Evolutionary conservation across 768 basidiomycete genomes (phyloP), one percentile per base, ranked within the genome.

Genomic region (Leccinum pellstonianum): DNA sequence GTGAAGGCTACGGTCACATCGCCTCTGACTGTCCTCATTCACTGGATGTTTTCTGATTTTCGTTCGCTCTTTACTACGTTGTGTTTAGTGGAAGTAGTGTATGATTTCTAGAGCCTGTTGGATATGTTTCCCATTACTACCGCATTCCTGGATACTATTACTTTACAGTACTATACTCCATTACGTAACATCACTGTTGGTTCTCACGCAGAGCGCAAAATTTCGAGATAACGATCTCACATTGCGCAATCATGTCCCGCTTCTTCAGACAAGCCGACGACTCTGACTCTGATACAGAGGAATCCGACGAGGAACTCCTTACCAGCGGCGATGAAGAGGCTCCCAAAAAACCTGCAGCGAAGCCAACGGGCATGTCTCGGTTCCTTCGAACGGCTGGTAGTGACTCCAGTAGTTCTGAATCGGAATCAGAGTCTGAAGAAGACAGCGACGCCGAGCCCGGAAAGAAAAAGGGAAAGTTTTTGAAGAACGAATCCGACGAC

Each of bases 201-300:
- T 69, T 68, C 68, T 46, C 66, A 68, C 60, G 66, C 35, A 46
- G 23, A 10, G 10, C 19, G 19, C 59, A 53, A 66, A 70, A 66
- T 58, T 71, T 69, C 17, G 52, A 53, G 70, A 70, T 72, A 72
- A 63, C 62, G 58, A 70, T 70, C 68, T 63, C 50, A 49, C 53
- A 47, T 38, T 54, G 51, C 35, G 51, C 66, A 61, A 60, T 60
- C 65, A 93, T 94, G 91, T 93, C 92, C 62, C 86, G 91, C 70
- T 94, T 95, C 79, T 93, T 94, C 80, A 86, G 89, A 79, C 83
- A 86, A 78, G 90, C 84, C 61, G 88, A 84, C 73, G 90, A 93
- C 73, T 90, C 89, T 54, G 91, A 93, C 68, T 86, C 84, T 15
- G 87, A 88, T 52, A 81, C 85, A 46, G 85, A 86, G 61, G 82